Evolutionary conservation across 352 stramenopile genomes (phyloP), one percentile per base, ranked within the genome.

Genomic region (Phytophthora pisi): DNA sequence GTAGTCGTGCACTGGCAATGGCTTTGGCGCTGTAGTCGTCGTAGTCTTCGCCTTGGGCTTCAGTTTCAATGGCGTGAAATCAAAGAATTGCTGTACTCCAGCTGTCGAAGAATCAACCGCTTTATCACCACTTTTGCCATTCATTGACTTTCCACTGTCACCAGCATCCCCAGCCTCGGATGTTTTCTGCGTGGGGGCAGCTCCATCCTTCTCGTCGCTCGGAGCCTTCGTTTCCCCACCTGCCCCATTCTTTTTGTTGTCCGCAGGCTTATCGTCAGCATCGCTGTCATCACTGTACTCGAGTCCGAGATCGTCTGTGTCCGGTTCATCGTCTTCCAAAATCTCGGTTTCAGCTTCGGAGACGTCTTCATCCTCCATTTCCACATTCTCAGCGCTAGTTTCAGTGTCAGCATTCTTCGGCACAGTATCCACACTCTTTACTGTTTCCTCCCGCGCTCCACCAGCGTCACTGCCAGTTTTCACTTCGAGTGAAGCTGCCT

Each of bases 241-340:
- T 50, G 20, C 7, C 20, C 23, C 20, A 43, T 18, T 40, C 24
- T 51, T 57, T 9, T 38, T 43, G 5, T 24, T 43, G 13, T 24
- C 24, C 28, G 13, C 15, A 49, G 23, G 5, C n/a, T 65, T 66
- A 52, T n/a, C 38, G 46, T 30, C 43, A 1, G 42, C 34, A 42
- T 77, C 73, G 31, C 66, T 77, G 18, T 80, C 75, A 36, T 81
- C 65, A 46, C 75, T 81, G 47, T 81, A 72, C 46, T 84, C 54
- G 2, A 78, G 68, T 36, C 64, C 72, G 11, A 84, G 68, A 58
- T 81, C 62, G 34, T 82, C 68, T 23, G 72, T 73, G 36, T 51
- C 58, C 9, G 46, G 18, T 38, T 75, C 68, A 42, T 75, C 64
- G 20, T 76, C 72, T 40, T 82, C 72, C 31, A 83, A 23, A 26